Percentiles rank a stretch among this genome's conserved stretches.
phyloP scores from a whole-genome alignment of 768 basidiomycete genomes.

The Serendipita sp. region DNA sequence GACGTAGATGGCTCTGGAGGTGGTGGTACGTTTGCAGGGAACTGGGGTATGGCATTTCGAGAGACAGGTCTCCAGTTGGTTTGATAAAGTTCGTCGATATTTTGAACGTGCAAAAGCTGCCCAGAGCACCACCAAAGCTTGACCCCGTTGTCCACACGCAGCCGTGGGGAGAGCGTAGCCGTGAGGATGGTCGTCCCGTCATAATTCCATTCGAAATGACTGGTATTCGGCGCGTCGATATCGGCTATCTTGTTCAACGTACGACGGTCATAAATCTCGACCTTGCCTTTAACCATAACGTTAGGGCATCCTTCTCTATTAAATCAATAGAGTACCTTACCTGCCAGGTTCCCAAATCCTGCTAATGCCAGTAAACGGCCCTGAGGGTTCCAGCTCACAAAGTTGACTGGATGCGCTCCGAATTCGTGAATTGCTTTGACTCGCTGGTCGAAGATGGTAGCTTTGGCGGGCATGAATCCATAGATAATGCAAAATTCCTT shows the following conservation, averaged over 20 bases:
- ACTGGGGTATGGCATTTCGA: conserved; percentile 47
- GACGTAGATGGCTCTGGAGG: conserved; percentile 51
- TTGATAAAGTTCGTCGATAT: conserved; percentile 81
- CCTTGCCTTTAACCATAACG: conserved; percentile 39
- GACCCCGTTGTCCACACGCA: conserved; percentile 94
- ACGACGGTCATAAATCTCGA: conserved; percentile 83
- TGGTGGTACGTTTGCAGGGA: conserved; percentile 47
- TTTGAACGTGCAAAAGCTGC: conserved; percentile 68
- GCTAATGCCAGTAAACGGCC: conserved; percentile 74
- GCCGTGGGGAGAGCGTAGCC: conserved; percentile 84
- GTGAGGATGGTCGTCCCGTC: conserved; percentile 88
- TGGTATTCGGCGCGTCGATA: conserved; percentile 86
- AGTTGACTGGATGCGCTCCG: conserved; percentile 78
- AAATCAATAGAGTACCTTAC: neutral
- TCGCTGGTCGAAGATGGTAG: conserved; percentile 80
- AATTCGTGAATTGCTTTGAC: conserved; percentile 82
- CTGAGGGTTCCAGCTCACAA: conserved; percentile 88
- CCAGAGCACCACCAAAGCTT: conserved; percentile 93
- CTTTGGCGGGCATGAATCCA: conserved; percentile 96
- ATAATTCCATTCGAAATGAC: conserved; percentile 88
- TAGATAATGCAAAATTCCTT: conserved; percentile 96
- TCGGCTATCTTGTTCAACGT: conserved; percentile 59
- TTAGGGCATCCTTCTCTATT: neutral
- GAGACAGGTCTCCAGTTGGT: conserved; percentile 64
- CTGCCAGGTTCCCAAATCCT: conserved; percentile 88